Percentiles rank a stretch among this genome's conserved stretches.
phyloP scores from a whole-genome alignment of 2,329 filamentous ascomycete species.

The Talaromyces sp. region DNA sequence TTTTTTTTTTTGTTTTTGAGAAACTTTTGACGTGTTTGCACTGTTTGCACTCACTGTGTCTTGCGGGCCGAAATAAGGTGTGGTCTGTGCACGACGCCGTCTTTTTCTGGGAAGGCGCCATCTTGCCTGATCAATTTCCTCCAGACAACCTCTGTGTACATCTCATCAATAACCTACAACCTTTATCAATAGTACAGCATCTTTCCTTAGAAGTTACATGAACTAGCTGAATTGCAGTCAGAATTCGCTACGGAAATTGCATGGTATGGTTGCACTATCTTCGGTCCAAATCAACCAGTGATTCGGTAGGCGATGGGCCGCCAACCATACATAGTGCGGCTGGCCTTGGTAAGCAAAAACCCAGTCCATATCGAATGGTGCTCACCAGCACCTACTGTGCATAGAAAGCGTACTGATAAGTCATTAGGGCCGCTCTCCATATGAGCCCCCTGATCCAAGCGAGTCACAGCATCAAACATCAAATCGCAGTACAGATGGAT shows the following conservation, averaged over 20 bases:
- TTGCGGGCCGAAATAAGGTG: conserved; percentile 33
- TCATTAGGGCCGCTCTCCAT: conserved; percentile 44
- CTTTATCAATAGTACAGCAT: not conserved
- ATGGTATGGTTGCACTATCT: not conserved
- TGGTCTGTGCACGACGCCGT: conserved; percentile 28
- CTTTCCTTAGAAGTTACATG: not conserved
- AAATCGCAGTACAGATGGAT: conserved; percentile 34
- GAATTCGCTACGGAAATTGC: not conserved
- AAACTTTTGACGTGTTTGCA: conserved; percentile 16
- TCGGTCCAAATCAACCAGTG: not conserved
- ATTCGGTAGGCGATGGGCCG: conserved; percentile 37
- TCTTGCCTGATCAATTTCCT: not conserved
- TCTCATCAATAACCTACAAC: not conserved
- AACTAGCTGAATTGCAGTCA: not conserved
- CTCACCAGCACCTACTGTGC: not conserved
- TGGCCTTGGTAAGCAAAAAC: conserved; percentile 44
- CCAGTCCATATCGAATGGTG: not conserved
- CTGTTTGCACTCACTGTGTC: conserved; percentile 35
- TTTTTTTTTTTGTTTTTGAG: conserved; percentile 32
- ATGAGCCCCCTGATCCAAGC: conserved; percentile 37
- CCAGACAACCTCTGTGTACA: not conserved
- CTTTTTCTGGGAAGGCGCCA: conserved; percentile 7
- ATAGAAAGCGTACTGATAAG: not conserved
- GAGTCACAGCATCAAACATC: conserved; percentile 21
- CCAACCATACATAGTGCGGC: conserved; percentile 43